A percentile compares a stretch with the other conserved stretches of the same genome.
phyloP scores from a whole-genome alignment of 108 stramenopile species.

The Heterococcus sp. region DNA sequence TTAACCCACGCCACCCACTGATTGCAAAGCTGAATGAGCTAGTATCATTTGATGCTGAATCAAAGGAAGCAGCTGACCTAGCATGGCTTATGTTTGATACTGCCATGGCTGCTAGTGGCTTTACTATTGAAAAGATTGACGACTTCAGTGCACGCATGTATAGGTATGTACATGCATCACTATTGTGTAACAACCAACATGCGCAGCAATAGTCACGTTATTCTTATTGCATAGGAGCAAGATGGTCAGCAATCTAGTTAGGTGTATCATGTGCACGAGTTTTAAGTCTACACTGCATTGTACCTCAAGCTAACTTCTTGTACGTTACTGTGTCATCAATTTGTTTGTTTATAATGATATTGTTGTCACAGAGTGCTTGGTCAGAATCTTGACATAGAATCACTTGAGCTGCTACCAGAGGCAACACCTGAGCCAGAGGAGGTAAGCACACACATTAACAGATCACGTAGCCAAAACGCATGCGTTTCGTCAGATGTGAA shows the following conservation, averaged over 20 bases:
- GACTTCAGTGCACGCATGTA: neutral
- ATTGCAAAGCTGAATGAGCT: slow-evolving; percentile 78
- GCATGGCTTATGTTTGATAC: slow-evolving; percentile 95
- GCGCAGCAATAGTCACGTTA: neutral
- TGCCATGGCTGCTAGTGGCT: slow-evolving; percentile 89
- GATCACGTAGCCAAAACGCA: neutral
- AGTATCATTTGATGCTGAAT: slow-evolving; percentile 61
- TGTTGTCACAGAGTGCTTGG: neutral
- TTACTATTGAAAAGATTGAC: slow-evolving; percentile 17
- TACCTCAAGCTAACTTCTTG: neutral
- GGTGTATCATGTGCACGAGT: neutral
- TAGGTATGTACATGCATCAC: neutral
- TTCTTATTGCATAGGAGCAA: neutral
- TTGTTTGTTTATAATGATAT: neutral
- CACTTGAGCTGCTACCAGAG: neutral
- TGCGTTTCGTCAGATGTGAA: neutral
- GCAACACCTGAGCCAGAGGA: neutral
- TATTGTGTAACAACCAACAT: neutral
- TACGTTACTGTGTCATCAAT: neutral
- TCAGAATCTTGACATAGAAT: neutral
- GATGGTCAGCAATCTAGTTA: neutral
- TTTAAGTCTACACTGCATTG: too few species aligned
- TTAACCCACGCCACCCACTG: slow-evolving; percentile 99
- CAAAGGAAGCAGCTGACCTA: slow-evolving; percentile 71
- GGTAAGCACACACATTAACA: neutral